Base-by-base conservation (phyloP, 208 protist species). In the Tritrichomonas foetus region DNA sequence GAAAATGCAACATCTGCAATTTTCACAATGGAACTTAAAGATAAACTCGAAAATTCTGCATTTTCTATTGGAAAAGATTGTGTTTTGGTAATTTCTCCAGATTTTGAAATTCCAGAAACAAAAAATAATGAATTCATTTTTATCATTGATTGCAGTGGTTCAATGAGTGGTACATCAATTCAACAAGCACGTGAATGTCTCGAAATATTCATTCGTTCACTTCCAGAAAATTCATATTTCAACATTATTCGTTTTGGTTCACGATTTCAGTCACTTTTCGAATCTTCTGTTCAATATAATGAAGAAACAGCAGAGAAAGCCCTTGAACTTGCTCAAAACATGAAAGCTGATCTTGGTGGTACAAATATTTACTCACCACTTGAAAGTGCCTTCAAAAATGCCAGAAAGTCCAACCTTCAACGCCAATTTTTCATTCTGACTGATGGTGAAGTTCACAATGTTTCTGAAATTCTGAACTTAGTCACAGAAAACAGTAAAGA, bases 221-320 rank as follows among this genome's bases (percentile, higher is more conserved):
- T 96, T 13, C 93, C 95, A 33, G 49, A 84, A 25, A 57, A 69
- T 33, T 95, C 39, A 20, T 72, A 47, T 27, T 96, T 96, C 89
- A 95, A 96, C 89, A 96, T 96, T 93, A 64, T 94, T 93, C 47
- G 89, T 11, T 96, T 96, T 94, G 96, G 96, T 20, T 93, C 94
- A 22, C 13, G 0, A 33, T 80, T 92, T 78, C 25, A 53, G 0
- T 39, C 33, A 36, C 50, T 95, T 25, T 96, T 95, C 36, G 2
- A 49, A 61, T n/a, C 25, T 5, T 93, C 89, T 25, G 33, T 11
- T 14, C 1, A 25, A n/a, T 96, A 96, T 78, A 57, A 36, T 61
- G 61, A 96, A 66, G 61, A 36, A 57, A 94, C 36, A n/a, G 55
- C 95, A 2, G 27, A 94, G 22, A 33, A 36, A 39, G 95, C 95